Conservation (phyloP, 2,329 filamentous ascomycete species). For the Aspergillus sergii region DNA sequence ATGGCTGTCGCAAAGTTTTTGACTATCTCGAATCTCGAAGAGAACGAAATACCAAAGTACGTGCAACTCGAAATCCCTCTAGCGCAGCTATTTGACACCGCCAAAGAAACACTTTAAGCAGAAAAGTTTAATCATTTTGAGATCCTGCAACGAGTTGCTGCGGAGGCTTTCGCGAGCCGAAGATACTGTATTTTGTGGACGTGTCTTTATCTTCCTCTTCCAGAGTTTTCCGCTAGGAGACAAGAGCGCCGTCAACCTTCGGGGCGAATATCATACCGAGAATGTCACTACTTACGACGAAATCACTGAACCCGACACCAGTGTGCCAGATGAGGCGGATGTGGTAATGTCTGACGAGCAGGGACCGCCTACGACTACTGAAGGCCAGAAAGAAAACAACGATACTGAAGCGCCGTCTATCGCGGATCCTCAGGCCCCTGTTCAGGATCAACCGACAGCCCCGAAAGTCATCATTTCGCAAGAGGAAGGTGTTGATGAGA, state of each 20-base stretch:
- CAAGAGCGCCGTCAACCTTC: conserved; percentile 93
- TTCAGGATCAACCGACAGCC: conserved; percentile 19
- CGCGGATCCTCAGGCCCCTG: conserved; percentile 17
- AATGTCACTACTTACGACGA: conserved; percentile 87
- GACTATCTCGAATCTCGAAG: conserved; percentile 93
- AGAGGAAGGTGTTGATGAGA: conserved; percentile 24
- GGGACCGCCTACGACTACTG: conserved; percentile 36
- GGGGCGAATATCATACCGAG: conserved; percentile 93
- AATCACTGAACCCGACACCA: conserved; percentile 38
- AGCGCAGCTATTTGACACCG: conserved; percentile 26
- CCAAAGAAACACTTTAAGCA: conserved; percentile 70
- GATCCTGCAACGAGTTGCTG: conserved; percentile 93
- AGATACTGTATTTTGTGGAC: conserved; percentile 94
- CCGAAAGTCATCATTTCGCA: conserved; percentile 32
- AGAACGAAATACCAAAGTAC: conserved; percentile 79
- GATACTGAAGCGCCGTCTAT: conserved; percentile 21
- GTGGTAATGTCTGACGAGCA: conserved; percentile 58
- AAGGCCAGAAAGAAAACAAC: conserved; percentile 33
- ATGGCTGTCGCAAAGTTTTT: conserved; percentile 87
- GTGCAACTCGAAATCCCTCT: background rate
- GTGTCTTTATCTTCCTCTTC: conserved; percentile 98
- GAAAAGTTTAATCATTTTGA: conserved; percentile 86
- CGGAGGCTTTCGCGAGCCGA: conserved; percentile 91
- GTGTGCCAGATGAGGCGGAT: conserved; percentile 63
- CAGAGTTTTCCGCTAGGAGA: conserved; percentile 96